Evolutionary conservation across 139 green algal genomes (phyloP), one percentile per base, ranked within the genome.

Genomic region (Coelastrella sp.): DNA sequence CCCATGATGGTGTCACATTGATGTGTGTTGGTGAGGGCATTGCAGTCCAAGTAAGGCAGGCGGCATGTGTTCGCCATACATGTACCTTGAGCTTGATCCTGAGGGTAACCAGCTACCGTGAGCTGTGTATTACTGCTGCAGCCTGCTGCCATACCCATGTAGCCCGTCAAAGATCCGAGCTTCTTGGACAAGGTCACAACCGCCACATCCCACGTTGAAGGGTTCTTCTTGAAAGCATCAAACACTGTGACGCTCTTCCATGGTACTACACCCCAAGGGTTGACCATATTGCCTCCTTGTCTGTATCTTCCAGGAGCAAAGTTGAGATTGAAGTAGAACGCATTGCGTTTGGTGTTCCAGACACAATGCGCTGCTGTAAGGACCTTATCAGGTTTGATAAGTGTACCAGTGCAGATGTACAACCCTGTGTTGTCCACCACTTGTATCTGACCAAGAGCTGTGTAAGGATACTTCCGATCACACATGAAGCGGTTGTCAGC

Each of bases 331-430:
- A 79, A 69, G 78, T 89, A 91, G 30, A 91, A 91, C 8, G 76
- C 57, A 60, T 83, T 83, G 51, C 85, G 75, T 30, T 67, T 80
- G 35, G 76, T 83, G 68, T 86, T 90, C 84, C 85, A 92, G 3
- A 91, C 89, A 82, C 89, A 92, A 83, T 92, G 89, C 25, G 67
- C 89, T 13, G 89, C 89, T 2, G 89, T 92, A 53, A 92, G 87
- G 43, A 92, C 89, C 62, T 88, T 83, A 40, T 91, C 82, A 5
- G 86, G 81, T 32, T 76, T 85, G 32, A 93, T 85, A 38, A 93
- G 81, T 15, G 81, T 75, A 21, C 88, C 90, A 23, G 85, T 89
- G 81, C 89, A 92, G 40, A 90, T 88, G 64, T 89, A 89, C 19
- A 85, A 53, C 11, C 86, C 86, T 2, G 74, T 79, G 38, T 77